Base-by-base conservation (phyloP, 2,329 filamentous ascomycete species). In the Fusarium papillatum region DNA sequence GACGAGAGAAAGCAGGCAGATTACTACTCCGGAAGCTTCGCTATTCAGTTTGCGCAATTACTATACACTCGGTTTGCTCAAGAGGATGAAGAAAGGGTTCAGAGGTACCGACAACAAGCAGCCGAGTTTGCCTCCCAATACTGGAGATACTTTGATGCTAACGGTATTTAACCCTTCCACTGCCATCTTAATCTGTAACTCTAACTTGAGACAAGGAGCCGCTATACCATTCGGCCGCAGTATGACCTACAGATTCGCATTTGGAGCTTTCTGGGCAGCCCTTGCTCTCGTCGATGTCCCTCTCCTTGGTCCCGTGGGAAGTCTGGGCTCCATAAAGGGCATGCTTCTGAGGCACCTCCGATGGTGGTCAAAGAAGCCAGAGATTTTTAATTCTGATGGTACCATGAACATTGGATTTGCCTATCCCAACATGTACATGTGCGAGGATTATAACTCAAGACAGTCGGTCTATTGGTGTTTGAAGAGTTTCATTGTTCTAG, bases 391-490 rank as follows among this genome's bases (percentile, higher is more conserved):
- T 65, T 36, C 82, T 0, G 87, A 89, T 66, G 87, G 87, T 1
- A 88, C 86, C 0, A 50, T 89, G 53, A 88, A 85, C 19, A 87
- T 89, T 64, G 88, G 82, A 1, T 83, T 69, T 64, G 31, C 76
- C 5, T 83, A 83, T 41, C 81, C 81, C 61, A 90, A 90, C 72
- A 88, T 89, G 85, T 90, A 87, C 73, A 83, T 90, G 83, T 82
- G 83, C 62, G 88, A 90, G 77, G 86, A 89, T 71, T 90, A 90
- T 79, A 90, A 90, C 78, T 90, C 88, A 1, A 87, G 88, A 0
- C 88, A 90, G 73, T 89, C 88, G 0, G 82, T 85, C 0, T 90
- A 90, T 74, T 90, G 88, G 88, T 86, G 85, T n/a, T 77, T 90
- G 43, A 90, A 90, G 74, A 85, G 85, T 0, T 84, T 90, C 9